Conservation (phyloP, 2,329 filamentous ascomycete genomes). For the Paraphaeosphaeria minitans region DNA sequence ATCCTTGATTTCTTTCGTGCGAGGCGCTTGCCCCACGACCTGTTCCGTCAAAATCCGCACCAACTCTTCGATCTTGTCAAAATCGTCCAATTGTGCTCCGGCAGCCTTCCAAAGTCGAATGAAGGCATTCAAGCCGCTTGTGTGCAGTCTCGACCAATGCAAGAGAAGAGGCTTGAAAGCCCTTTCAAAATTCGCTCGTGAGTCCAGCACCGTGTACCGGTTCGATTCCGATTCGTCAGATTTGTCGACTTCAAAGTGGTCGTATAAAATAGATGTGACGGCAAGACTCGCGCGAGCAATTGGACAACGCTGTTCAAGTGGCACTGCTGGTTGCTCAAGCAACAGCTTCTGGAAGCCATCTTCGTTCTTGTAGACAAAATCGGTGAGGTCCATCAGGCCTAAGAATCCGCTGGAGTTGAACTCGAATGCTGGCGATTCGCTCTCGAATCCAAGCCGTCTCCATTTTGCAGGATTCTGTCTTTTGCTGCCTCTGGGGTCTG, state of each 20-base stretch:
- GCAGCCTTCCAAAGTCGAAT: slow-evolving; percentile 92
- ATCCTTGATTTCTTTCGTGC: slow-evolving; percentile 83
- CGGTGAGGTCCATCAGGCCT: slow-evolving; percentile 96
- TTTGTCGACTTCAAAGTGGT: slow-evolving; percentile 93
- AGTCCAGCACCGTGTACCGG: slow-evolving; percentile 75
- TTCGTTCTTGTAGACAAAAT: slow-evolving; percentile 90
- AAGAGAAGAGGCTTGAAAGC: slow-evolving; percentile 85
- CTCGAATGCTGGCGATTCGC: slow-evolving; percentile 83
- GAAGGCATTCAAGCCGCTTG: slow-evolving; percentile 82
- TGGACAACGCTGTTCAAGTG: slow-evolving; percentile 76
- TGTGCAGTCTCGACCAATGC: slow-evolving; percentile 92
- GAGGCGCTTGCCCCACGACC: slow-evolving; percentile 79
- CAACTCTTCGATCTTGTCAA: slow-evolving; percentile 90
- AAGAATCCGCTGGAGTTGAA: slow-evolving; percentile 87
- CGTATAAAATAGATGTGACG: slow-evolving; percentile 86
- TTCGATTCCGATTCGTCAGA: slow-evolving; percentile 79
- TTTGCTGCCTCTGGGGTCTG: slow-evolving; percentile 59
- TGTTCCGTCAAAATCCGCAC: slow-evolving; percentile 89
- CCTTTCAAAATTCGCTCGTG: slow-evolving; percentile 78
- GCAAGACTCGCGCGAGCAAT: slow-evolving; percentile 85
- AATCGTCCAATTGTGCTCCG: slow-evolving; percentile 81
- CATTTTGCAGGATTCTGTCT: slow-evolving; percentile 89
- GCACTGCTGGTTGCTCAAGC: slow-evolving; percentile 81
- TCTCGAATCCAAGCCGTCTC: slow-evolving; percentile 88
- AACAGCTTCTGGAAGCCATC: slow-evolving; percentile 91